Conservation (phyloP, 2,329 filamentous ascomycete genomes). For the Colletotrichum higginsianum region DNA sequence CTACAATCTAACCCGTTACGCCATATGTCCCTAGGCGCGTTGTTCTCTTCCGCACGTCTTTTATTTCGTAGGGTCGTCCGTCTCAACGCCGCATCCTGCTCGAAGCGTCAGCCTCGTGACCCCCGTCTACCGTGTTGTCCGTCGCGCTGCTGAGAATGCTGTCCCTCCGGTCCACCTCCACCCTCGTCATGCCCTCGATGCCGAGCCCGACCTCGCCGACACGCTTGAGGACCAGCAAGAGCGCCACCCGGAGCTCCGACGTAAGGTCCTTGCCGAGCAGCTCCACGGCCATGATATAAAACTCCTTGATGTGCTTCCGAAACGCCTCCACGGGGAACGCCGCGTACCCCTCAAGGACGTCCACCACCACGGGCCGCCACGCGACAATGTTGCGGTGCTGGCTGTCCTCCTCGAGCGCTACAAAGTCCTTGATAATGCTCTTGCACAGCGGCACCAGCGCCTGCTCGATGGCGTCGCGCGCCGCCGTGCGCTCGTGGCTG, state of each 20-base stretch:
- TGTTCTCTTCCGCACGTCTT: not conserved
- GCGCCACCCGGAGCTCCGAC: constrained; percentile 80
- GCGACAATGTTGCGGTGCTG: constrained; percentile 97
- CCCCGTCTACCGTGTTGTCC: constrained; percentile 47
- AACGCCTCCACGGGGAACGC: constrained; percentile 88
- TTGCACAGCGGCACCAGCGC: constrained; percentile 95
- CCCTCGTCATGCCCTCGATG: constrained; percentile 64
- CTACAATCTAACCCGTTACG: constrained; percentile 40
- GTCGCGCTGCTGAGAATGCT: constrained; percentile 57
- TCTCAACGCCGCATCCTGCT: constrained; percentile 47
- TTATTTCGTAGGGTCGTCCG: not conserved
- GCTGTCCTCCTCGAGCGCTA: constrained; percentile 91
- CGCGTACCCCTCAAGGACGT: constrained; percentile 93
- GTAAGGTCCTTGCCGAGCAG: constrained; percentile 87
- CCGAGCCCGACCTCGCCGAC: constrained; percentile 84
- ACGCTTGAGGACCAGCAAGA: constrained; percentile 83
- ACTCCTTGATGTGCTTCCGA: constrained; percentile 81
- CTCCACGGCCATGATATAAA: constrained; percentile 90
- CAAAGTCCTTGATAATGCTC: constrained; percentile 91
- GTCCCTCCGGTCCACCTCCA: constrained; percentile 54
- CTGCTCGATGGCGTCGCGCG: constrained; percentile 86
- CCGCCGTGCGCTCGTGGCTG: constrained; percentile 84
- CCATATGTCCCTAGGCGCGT: constrained; percentile 15
- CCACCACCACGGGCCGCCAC: constrained; percentile 97
- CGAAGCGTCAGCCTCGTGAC: constrained; percentile 49